Base-by-base conservation (phyloP, 1,284 basidiomycete genomes). In the Cryptococcus maquisensis region DNA sequence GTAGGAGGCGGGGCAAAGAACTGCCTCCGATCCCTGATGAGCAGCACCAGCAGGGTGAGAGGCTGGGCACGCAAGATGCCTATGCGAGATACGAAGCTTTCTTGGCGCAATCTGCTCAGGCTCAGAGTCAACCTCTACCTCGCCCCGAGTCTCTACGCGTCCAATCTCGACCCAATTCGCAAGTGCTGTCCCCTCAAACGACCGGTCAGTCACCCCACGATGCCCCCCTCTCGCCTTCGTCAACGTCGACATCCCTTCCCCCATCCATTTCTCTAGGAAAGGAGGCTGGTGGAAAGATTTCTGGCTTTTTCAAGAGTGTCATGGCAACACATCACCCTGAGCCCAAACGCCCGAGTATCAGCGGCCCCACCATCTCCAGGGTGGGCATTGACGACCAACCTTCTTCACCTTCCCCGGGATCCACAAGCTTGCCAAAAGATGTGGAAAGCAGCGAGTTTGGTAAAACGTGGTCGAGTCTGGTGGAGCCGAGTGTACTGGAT, bases 381-480 rank as follows among this genome's bases (percentile, higher is more conserved):
- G 38, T 58, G 7, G 28, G 28, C 10, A 32, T 32, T 41, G 47
- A 48, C 20, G 47, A 48, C 5, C 13, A 18, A n/a, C 9, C 23
- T 4, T 21, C 44, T 16, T 18, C 23, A 4, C 39, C 20, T 40
- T 40, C 39, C 20, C 39, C 16, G 7, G 20, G 39, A 10, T 40
- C 20, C 39, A 40, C 39, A 13, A 42, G 53, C n/a, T 23, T 12
- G n/a, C 43, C 9, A 24, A 21, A 20, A 3, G 61, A 56, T 37
- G 64, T 16, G 4, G 43, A 23, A 7, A 40, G 20, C 13, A 40
- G 39, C 6, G 39, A 55, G 3, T 64, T 71, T 39, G 72, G 71
- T 3, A 69, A 90, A 83, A 91, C 90, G 0, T 97, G 94, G 94
- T 85, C 88, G 3, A 91, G 88, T 69, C 77, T 97, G 48, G 86